Conservation (phyloP, 2,329 filamentous ascomycete genomes). For the Pestalotiopsis sp. region DNA sequence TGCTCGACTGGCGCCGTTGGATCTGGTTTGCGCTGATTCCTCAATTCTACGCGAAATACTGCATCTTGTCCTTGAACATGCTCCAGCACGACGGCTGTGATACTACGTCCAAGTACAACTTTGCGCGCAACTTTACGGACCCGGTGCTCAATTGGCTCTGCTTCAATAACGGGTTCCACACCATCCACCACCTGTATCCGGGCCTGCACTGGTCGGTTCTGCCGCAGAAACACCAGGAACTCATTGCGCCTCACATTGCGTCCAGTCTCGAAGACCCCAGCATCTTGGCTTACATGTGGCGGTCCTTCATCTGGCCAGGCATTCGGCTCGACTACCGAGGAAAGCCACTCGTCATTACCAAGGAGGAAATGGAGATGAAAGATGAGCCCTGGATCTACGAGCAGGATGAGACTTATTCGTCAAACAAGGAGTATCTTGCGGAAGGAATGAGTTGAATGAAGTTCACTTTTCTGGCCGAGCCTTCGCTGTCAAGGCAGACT, state of each 20-base stretch:
- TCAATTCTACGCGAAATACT: conserved; percentile 18
- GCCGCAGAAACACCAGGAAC: conserved; percentile 18
- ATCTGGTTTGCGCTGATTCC: conserved; percentile 19
- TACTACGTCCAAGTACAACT: conserved; percentile 17
- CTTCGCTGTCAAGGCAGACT: background rate
- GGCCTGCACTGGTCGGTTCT: conserved; percentile 18
- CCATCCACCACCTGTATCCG: conserved; percentile 18
- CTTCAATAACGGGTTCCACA: conserved; percentile 19
- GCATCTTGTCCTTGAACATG: conserved; percentile 15
- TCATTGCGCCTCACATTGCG: conserved; percentile 16
- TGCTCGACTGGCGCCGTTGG: conserved; percentile 20
- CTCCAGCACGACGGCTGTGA: conserved; percentile 19
- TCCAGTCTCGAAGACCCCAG: conserved; percentile 17
- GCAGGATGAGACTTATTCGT: conserved; percentile 16
- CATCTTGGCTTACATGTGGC: conserved; percentile 19
- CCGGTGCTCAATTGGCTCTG: conserved; percentile 17
- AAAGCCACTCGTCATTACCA: conserved; percentile 15
- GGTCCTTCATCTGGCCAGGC: conserved; percentile 17
- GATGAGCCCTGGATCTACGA: conserved; percentile 19
- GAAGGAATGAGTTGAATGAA: conserved; percentile 14
- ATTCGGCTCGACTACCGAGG: conserved; percentile 17
- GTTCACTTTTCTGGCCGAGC: background rate
- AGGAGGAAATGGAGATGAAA: conserved; percentile 18
- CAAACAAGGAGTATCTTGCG: conserved; percentile 16
- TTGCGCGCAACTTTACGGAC: conserved; percentile 19